These are phyloP conservation scores for Daldinia bambusicola DNA, from an alignment of 495 filamentous ascomycete species.

Conservation along the genomic window DNA sequence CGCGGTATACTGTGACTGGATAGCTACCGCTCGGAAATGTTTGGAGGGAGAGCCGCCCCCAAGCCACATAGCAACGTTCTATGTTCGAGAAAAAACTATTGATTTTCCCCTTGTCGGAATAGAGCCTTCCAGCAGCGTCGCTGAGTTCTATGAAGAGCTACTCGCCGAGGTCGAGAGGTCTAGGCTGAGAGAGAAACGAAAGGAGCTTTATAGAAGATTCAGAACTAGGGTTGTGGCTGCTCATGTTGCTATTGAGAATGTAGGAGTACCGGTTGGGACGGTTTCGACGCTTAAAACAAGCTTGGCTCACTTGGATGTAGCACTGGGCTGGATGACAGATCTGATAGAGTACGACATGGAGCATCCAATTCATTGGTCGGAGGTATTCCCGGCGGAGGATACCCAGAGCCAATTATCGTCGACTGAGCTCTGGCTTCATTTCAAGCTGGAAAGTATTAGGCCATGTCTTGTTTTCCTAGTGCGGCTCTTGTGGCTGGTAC, in stretches of 20 bases:
- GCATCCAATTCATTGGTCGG: conserved; percentile 42
- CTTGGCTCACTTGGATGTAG: conserved; percentile 22
- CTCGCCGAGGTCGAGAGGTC: conserved; percentile 33
- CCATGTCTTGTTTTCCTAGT: conserved; percentile 37
- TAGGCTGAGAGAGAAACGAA: conserved; percentile 25
- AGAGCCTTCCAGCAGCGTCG: conserved; percentile 23
- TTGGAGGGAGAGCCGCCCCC: conserved; percentile 26
- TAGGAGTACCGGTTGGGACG: conserved; percentile 7
- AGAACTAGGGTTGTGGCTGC: conserved; percentile 23
- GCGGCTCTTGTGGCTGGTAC: conserved; percentile 30
- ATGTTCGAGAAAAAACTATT: conserved; percentile 1
- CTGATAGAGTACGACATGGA: conserved; percentile 36
- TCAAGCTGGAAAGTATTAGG: conserved; percentile 44
- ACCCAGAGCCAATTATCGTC: conserved; percentile 9
- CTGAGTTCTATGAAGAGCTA: conserved; percentile 26
- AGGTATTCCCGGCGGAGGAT: conserved; percentile 33
- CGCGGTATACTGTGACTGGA: conserved; percentile 34
- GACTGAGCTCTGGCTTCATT: conserved; percentile 37
- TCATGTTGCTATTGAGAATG: conserved; percentile 26
- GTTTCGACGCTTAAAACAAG: conserved; percentile 22
- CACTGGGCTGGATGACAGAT: conserved; percentile 23
- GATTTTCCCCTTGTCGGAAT: conserved; percentile 26
- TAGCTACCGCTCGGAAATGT: conserved; percentile 33
- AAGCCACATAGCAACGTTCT: conserved; percentile 16
- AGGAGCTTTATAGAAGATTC: conserved; percentile 32